phyloP scores from a whole-genome alignment of 2,329 filamentous ascomycete species.

The Pseudocercospora eumusae region DNA sequence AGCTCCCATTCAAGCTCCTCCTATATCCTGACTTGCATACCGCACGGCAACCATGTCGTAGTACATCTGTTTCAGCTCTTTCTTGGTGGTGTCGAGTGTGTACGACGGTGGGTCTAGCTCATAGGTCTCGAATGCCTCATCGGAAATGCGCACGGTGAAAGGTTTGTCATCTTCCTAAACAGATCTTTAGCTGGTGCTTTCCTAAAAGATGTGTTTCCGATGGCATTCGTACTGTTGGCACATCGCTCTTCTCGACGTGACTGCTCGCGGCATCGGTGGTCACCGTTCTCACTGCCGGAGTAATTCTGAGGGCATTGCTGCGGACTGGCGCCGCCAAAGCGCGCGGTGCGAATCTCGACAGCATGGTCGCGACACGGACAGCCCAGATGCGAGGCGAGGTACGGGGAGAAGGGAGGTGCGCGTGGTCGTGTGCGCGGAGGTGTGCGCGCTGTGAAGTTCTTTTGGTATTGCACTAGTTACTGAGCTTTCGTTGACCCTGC shows the following conservation, averaged over 20 bases:
- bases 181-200: constrained; percentile 12
- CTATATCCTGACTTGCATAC: constrained; percentile 55
- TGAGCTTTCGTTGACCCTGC: constrained; percentile 14
- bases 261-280: constrained; percentile 94
- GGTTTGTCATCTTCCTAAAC: constrained; percentile 85
- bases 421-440: constrained; percentile 12
- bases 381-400: neutral
- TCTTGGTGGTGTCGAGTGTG: constrained; percentile 91
- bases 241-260: constrained; percentile 76
- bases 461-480: no score
- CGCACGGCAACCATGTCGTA: constrained; percentile 92
- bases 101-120: constrained; percentile 95
- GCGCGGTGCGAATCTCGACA: constrained; percentile 43
- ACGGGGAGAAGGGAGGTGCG: constrained; percentile 7
- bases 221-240: constrained; percentile 60
- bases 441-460: constrained; percentile 1
- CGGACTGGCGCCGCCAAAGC: constrained; percentile 39
- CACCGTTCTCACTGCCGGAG: constrained; percentile 65
- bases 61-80: constrained; percentile 98
- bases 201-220: neutral
- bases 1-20: neutral
- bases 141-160: constrained; percentile 88
- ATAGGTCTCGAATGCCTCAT: constrained; percentile 99
- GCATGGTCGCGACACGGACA: constrained; percentile 32
- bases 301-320: constrained; percentile 35